phyloP scores from a whole-genome alignment of 163 green algal genomes.

The Botryococcus braunii region DNA sequence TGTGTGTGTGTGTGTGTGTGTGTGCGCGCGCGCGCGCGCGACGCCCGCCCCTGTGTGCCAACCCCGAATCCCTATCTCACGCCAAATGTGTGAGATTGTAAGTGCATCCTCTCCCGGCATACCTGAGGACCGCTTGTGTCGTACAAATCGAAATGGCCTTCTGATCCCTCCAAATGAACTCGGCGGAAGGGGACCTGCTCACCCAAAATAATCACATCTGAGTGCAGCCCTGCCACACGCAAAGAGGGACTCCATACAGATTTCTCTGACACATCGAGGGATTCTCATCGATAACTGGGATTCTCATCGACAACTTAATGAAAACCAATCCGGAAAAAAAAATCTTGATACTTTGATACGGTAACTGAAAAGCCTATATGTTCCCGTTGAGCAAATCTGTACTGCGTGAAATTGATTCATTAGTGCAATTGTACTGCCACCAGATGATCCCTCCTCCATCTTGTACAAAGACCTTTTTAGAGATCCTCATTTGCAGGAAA shows the following conservation, averaged over 20 bases:
- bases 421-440: too few relatives aligned
- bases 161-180: conserved; percentile 67
- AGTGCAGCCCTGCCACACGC: neutral
- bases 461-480: too few relatives aligned
- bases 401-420: too few relatives aligned
- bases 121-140: conserved; percentile 85
- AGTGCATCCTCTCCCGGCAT: neutral
- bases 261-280: neutral
- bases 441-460: too few relatives aligned
- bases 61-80: neutral
- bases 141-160: conserved; percentile 75
- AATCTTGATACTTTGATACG: neutral
- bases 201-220: neutral
- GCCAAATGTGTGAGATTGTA: neutral
- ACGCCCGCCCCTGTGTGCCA: neutral
- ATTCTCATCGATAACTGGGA: too few relatives aligned
- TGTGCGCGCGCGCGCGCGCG: too few relatives aligned
- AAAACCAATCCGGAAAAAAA: neutral
- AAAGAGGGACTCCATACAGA: neutral
- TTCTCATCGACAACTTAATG: too few relatives aligned
- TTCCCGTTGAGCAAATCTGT: too few relatives aligned
- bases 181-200: conserved; percentile 76
- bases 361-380: neutral
- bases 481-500: too few relatives aligned
- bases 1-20: too few relatives aligned